Evolutionary conservation across 1,284 basidiomycete species (phyloP).

Genomic region (Apiotrichum gamsii): DNA sequence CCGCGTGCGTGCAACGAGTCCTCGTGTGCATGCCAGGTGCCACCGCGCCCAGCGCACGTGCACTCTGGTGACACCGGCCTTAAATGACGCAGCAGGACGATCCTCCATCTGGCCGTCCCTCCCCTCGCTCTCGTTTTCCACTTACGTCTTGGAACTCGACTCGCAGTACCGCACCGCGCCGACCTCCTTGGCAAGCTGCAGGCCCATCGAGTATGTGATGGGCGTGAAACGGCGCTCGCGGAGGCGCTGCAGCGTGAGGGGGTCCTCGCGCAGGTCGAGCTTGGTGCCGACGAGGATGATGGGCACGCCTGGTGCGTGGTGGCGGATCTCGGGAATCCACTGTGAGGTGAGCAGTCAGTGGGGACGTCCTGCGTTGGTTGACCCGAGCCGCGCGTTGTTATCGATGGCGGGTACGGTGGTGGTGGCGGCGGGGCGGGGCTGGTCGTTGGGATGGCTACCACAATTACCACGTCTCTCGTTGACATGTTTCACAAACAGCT

Average conservation of each 20-base stretch:
- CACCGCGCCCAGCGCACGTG: no score
- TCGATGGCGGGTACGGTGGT: not conserved
- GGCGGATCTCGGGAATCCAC: conserved; percentile 95
- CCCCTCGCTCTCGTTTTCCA: no score
- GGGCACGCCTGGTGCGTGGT: conserved; percentile 56
- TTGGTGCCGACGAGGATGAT: conserved; percentile 60
- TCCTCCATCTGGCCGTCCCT: no score
- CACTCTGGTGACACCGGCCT: no score
- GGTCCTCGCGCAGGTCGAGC: conserved; percentile 93
- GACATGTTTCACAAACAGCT: no score
- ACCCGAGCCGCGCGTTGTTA: not conserved
- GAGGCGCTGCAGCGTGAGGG: conserved; percentile 81
- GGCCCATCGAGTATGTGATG: conserved; percentile 56
- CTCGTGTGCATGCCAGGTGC: not conserved
- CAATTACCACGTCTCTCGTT: no score
- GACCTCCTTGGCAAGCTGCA: conserved; percentile 67
- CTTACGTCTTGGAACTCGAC: conserved; percentile 80
- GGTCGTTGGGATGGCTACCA: no score
- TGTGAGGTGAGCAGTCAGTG: conserved; percentile 45
- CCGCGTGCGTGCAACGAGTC: no score
- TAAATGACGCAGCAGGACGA: no score
- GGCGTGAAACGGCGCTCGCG: conserved; percentile 92
- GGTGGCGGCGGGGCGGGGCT: no score
- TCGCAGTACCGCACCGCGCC: conserved; percentile 94
- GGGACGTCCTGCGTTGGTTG: not conserved